Conservation (phyloP, 73 alveolate species). For the Blepharisma stoltei region DNA sequence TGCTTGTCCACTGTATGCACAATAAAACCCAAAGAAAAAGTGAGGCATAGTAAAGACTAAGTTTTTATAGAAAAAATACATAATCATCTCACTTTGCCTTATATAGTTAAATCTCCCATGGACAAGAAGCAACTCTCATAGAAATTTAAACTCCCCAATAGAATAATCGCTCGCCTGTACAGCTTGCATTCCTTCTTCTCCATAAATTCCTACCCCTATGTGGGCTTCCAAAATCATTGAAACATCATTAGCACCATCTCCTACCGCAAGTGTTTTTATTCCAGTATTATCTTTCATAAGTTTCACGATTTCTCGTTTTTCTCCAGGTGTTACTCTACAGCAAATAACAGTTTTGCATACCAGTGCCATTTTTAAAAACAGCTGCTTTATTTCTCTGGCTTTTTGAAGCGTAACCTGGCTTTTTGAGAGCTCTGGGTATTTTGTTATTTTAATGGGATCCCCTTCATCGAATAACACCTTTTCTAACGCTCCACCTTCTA, state of each 20-base stretch:
- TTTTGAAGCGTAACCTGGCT: not conserved
- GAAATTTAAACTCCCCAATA: conserved; percentile 77
- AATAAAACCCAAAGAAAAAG: conserved; percentile 72
- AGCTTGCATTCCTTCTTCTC: conserved; percentile 96
- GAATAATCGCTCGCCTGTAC: conserved; percentile 87
- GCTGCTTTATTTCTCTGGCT: not conserved
- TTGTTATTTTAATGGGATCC: too few species aligned
- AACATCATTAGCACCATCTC: conserved; percentile 99
- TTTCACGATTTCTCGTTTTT: conserved; percentile 91
- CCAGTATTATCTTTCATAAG: conserved; percentile 71
- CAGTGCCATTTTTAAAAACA: not conserved
- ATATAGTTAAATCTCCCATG: conserved; percentile 76
- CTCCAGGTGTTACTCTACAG: conserved; percentile 87
- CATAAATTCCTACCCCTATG: conserved; percentile 95
- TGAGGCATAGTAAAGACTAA: conserved; percentile 89
- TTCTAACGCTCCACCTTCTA: conserved; percentile 17
- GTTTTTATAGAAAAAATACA: conserved; percentile 88
- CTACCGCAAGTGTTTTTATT: conserved; percentile 86
- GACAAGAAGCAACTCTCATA: conserved; percentile 63
- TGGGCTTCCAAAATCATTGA: conserved; percentile 83
- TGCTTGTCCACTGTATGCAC: conserved; percentile 80
- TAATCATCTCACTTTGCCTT: conserved; percentile 76
- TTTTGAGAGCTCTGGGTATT: not conserved
- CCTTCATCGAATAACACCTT: not conserved
- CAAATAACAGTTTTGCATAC: conserved; percentile 73